phyloP scores from a whole-genome alignment of 2,329 filamentous ascomycete species.

The Fusarium mundagurra region DNA sequence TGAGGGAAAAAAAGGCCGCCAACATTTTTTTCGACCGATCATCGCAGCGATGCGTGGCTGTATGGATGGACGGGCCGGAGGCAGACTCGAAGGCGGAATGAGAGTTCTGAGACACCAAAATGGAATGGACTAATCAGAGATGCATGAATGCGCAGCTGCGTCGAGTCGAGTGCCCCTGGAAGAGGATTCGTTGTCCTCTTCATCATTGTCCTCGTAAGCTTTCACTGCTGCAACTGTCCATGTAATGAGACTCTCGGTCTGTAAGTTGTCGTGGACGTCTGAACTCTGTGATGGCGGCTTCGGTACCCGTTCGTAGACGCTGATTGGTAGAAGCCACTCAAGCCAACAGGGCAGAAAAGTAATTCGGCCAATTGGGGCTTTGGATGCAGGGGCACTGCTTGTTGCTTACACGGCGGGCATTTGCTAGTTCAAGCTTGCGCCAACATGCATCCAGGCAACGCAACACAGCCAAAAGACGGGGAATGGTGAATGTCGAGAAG shows the following conservation, averaged over 20 bases:
- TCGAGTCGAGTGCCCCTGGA: background rate
- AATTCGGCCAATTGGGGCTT: constrained; percentile 29
- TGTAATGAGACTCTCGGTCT: constrained; percentile 34
- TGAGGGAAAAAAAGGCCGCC: constrained; percentile 10
- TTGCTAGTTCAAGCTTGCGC: constrained; percentile 21
- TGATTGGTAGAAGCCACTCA: constrained; percentile 16
- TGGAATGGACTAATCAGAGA: background rate
- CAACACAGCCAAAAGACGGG: background rate
- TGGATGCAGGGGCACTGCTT: constrained; percentile 18
- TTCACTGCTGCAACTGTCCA: background rate
- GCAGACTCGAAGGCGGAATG: constrained; percentile 35
- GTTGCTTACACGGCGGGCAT: constrained; percentile 32
- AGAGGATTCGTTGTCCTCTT: constrained; percentile 24
- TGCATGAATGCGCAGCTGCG: constrained; percentile 9
- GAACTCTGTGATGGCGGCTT: constrained; percentile 35
- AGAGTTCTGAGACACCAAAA: constrained; percentile 4
- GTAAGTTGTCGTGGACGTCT: constrained; percentile 10
- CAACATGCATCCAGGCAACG: constrained; percentile 3
- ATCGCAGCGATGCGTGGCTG: constrained; percentile 6
- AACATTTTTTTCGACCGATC: constrained; percentile 23
- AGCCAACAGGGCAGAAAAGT: constrained; percentile 16
- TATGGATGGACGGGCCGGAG: constrained; percentile 24
- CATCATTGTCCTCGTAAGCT: constrained; percentile 36
- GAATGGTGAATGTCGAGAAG: background rate
- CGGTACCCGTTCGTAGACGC: constrained; percentile 22